phyloP scores from a whole-genome alignment of 2,329 filamentous ascomycete species.

The Metarhizium humberi region DNA sequence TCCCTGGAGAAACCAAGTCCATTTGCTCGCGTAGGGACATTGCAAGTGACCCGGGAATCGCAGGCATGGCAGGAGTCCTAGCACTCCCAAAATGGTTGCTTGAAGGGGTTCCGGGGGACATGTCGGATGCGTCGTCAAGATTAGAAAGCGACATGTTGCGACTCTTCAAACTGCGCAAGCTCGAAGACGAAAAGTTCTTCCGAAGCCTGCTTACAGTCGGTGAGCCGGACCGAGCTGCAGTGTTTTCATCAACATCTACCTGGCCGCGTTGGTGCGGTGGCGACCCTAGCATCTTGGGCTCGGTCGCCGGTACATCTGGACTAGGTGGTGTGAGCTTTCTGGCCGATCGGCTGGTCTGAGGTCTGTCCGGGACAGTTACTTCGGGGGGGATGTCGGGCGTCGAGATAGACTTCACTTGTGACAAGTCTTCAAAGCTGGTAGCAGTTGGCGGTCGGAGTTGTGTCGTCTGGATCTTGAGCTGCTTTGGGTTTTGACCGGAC shows the following conservation, averaged over 20 bases:
- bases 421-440: constrained; percentile 3
- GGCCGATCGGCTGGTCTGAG: constrained; percentile 1
- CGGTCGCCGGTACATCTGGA: constrained; percentile 5
- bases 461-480: constrained; percentile 79
- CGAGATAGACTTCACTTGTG: constrained; percentile 3
- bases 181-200: constrained; percentile 64
- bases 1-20: constrained; percentile 51
- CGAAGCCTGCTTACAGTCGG: constrained; percentile 41
- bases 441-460: constrained; percentile 17
- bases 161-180: constrained; percentile 60
- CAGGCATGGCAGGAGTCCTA: constrained; percentile 42
- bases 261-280: constrained; percentile 23
- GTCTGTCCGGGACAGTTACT: constrained; percentile 3
- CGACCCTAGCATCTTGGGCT: constrained; percentile 15
- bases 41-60: constrained; percentile 58
- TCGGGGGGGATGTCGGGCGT: constrained; percentile 8
- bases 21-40: constrained; percentile 51
- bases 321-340: constrained; percentile 2
- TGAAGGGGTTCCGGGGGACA: constrained; percentile 65
- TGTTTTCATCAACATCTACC: constrained; percentile 26
- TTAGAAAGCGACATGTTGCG: constrained; percentile 63
- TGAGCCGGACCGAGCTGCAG: constrained; percentile 38
- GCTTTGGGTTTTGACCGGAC: constrained; percentile 70
- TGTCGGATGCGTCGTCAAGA: constrained; percentile 52
- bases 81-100: constrained; percentile 55